These are phyloP conservation scores for Hortiboletus campestris DNA, from an alignment of 768 basidiomycete species.

Conservation along the genomic window DNA sequence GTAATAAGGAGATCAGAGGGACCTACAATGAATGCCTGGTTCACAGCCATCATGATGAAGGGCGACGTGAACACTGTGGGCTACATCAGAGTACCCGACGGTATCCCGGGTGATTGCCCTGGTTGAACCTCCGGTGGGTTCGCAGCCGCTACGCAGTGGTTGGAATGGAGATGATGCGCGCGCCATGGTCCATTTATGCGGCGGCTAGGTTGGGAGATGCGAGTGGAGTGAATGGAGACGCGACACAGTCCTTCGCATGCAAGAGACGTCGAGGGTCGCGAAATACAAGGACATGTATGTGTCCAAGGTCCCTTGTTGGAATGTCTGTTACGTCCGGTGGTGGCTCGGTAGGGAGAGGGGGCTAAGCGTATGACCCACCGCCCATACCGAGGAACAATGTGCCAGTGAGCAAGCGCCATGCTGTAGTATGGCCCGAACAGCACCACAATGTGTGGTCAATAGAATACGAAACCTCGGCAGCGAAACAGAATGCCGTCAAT, in stretches of 20 bases:
- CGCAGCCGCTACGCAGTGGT: neutral
- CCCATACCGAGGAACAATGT: neutral
- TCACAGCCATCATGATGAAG: neutral
- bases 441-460: neutral
- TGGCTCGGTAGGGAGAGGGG: neutral
- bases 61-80: neutral
- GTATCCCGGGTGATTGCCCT: neutral
- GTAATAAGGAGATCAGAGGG: neutral
- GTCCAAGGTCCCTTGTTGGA: neutral
- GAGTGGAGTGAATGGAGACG: neutral
- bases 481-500: slow-evolving; percentile 11
- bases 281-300: neutral
- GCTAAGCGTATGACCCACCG: neutral
- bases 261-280: neutral
- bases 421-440: neutral
- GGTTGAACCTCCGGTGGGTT: neutral
- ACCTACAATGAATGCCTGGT: neutral
- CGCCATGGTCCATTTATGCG: neutral
- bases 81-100: neutral
- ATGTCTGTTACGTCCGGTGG: neutral
- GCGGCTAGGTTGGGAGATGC: neutral
- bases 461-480: slow-evolving; percentile 1
- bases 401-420: neutral
- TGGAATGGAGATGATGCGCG: neutral
- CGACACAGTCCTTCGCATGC: neutral